Conservation (phyloP, 768 basidiomycete species). For the Kwoniella pini region DNA sequence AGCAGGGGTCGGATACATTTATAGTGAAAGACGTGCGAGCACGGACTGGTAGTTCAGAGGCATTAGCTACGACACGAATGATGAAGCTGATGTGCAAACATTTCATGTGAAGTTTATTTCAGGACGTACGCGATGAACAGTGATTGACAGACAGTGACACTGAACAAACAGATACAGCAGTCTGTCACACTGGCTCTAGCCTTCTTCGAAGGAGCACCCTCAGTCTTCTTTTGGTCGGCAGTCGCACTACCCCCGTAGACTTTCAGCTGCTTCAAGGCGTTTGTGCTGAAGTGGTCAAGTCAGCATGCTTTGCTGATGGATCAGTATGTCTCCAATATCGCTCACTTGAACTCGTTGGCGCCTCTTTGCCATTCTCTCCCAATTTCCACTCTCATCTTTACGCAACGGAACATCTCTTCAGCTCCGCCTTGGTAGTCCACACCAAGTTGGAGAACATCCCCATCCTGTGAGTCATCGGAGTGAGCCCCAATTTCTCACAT, state of each 20-base stretch:
- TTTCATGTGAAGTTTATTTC: not conserved
- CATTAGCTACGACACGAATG: not conserved
- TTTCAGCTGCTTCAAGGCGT: constrained; percentile 74
- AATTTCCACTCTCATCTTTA: constrained; percentile 91
- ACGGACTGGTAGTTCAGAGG: constrained; percentile 60
- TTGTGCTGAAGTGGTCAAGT: constrained; percentile 51
- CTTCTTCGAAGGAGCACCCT: constrained; percentile 33
- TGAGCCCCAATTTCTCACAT: not conserved
- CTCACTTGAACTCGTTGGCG: constrained; percentile 88
- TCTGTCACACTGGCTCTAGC: constrained; percentile 60
- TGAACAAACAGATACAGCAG: constrained; percentile 91
- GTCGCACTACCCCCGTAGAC: constrained; percentile 52
- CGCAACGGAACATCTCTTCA: constrained; percentile 94
- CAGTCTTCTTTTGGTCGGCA: constrained; percentile 16
- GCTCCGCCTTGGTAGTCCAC: constrained; percentile 97
- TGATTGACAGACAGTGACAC: constrained; percentile 89
- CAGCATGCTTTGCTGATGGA: too few relatives aligned
- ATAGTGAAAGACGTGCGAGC: constrained; percentile 77
- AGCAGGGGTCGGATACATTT: constrained; percentile 94
- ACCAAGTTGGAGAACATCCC: constrained; percentile 90
- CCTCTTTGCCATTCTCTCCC: constrained; percentile 85
- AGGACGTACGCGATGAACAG: constrained; percentile 76
- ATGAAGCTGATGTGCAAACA: not conserved
- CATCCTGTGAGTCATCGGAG: constrained; percentile 63
- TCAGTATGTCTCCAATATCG: too few relatives aligned